Percentiles rank a stretch among this genome's conserved stretches.
phyloP scores from a whole-genome alignment of 768 basidiomycete species.

The Pleurotus cornucopiae region DNA sequence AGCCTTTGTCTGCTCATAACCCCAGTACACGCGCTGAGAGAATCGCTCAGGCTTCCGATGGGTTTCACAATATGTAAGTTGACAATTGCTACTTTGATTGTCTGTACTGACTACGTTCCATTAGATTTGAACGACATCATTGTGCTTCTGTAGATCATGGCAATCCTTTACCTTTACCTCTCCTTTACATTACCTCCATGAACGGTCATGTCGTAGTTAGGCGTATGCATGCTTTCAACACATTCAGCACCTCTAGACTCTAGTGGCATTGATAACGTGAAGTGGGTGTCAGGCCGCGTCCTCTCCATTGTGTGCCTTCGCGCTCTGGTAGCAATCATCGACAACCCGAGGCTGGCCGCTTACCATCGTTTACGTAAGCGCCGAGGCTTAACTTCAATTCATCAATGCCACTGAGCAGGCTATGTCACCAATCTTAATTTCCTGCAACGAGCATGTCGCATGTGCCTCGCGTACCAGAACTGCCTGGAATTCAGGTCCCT shows the following conservation, averaged over 20 bases:
- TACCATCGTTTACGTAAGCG: no score
- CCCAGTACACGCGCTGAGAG: slow-evolving; percentile 1
- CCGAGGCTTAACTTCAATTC: no score
- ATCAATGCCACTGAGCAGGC: no score
- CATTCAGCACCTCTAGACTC: not conserved
- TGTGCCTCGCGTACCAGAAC: slow-evolving; percentile 49
- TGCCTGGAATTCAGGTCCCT: slow-evolving; percentile 59
- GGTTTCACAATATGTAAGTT: slow-evolving; percentile 92
- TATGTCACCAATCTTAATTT: no score
- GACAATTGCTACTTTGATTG: not conserved
- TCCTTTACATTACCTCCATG: slow-evolving; percentile 3
- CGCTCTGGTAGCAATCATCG: no score
- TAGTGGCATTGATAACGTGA: no score
- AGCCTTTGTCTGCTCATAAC: slow-evolving; percentile 12
- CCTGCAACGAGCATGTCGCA: not conserved
- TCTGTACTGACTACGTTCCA: not conserved
- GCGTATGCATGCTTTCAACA: slow-evolving; percentile 2
- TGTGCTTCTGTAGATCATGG: slow-evolving; percentile 11
- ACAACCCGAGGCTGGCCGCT: no score
- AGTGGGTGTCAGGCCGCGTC: no score
- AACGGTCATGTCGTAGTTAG: slow-evolving; percentile 6
- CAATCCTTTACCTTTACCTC: not conserved
- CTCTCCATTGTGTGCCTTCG: no score
- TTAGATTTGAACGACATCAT: not conserved
- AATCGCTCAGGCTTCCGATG: slow-evolving; percentile 77